phyloP scores from a whole-genome alignment of 805 yeast species.

The Teunomyces lycoperdinae region DNA sequence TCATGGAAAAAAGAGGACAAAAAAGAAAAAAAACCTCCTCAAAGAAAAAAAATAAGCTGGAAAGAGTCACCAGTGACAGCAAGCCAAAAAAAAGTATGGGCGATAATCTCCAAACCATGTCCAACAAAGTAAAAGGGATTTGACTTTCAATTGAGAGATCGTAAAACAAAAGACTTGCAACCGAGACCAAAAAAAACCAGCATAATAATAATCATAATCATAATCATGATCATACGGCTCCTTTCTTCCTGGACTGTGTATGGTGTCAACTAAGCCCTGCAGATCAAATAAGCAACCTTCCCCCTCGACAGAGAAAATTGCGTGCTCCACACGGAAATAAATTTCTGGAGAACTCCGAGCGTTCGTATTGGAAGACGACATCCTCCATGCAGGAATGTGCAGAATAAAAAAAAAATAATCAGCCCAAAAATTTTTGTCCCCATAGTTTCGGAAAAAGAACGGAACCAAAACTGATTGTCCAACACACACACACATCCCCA shows the following conservation, averaged over 20 bases:
- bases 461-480: slow-evolving; percentile 2
- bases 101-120: background rate
- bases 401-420: slow-evolving; percentile 1
- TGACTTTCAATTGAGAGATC: no score
- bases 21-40: background rate
- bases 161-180: no score
- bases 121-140: no score
- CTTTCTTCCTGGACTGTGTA: no score
- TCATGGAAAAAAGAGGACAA: background rate
- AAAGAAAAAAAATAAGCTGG: background rate
- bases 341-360: slow-evolving; percentile 3
- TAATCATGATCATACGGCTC: no score
- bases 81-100: background rate
- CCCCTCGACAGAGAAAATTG: background rate
- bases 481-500: background rate
- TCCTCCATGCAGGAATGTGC: background rate
- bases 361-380: slow-evolving; percentile 1
- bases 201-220: background rate
- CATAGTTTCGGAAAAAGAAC: slow-evolving; percentile 3
- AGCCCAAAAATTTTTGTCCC: slow-evolving; percentile 4
- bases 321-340: slow-evolving; percentile 1
- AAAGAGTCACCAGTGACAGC: background rate
- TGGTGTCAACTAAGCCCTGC: no score
- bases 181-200: no score
- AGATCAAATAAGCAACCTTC: no score